Conservation (phyloP, 169 alveolate genomes). For the Eimeria maxima region DNA sequence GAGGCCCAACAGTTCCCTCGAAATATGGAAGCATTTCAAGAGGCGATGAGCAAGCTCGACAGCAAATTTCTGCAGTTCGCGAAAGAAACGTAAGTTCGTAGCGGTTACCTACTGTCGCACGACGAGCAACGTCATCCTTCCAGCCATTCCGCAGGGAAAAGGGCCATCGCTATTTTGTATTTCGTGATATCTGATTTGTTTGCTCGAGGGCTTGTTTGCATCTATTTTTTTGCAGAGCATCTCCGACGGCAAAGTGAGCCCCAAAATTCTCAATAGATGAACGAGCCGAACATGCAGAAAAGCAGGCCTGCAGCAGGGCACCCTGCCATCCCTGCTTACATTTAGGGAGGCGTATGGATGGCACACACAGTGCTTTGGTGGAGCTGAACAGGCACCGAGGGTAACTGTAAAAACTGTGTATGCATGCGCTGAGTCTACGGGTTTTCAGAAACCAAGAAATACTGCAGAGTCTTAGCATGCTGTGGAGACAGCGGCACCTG, state of each 20-base stretch:
- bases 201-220: background rate
- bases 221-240: slow-evolving; percentile 35
- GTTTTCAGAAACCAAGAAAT: slow-evolving; percentile 50
- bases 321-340: background rate
- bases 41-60: slow-evolving; percentile 58
- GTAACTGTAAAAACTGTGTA: background rate
- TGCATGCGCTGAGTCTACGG: background rate
- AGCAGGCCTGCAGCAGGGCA: background rate
- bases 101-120: background rate
- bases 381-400: background rate
- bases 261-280: background rate
- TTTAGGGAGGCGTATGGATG: background rate
- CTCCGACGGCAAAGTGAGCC: slow-evolving; percentile 56
- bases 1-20: slow-evolving; percentile 20
- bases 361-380: background rate
- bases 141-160: background rate
- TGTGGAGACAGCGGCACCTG: slow-evolving; percentile 68
- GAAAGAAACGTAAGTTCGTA: slow-evolving; percentile 63
- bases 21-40: slow-evolving; percentile 38
- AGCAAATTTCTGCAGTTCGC: slow-evolving; percentile 28
- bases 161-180: too few relatives aligned
- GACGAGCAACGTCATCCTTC: background rate
- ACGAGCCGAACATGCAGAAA: background rate
- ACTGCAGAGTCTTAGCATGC: slow-evolving; percentile 61
- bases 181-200: background rate